Base-by-base conservation (phyloP, 805 yeast genomes). In the Yamadazyma scolyti region DNA sequence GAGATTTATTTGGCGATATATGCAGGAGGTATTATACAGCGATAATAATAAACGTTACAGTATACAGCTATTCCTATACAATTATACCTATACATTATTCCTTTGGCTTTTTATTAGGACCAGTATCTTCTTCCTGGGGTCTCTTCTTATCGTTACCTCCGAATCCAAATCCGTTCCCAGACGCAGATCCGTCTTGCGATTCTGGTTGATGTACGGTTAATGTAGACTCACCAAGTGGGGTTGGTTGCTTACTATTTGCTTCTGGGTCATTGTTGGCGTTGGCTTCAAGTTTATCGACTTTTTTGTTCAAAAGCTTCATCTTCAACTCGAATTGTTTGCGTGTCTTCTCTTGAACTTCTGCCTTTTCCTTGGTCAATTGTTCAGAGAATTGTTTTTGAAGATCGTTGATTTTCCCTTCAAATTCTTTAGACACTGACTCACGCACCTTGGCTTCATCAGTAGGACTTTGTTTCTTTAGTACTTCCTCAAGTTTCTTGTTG, bases 281-380 rank as follows among this genome's bases (percentile, higher is more conserved):
- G 20, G 3, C 17, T 37, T 72, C 77, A 17, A 73, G 59, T 30
- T 68, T 68, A 25, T 71, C 77, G n/a, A 74, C 57, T 50, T 72
- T 77, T 40, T 65, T 64, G 43, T 68, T 71, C 43, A 76, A 59
- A 52, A 81, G 69, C 36, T 68, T 72, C 34, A 70, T 67, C 43
- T 77, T 72, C 52, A 82, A 70, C 37, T 73, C 81, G 28, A 68
- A 70, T 46, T 77, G 78, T 48, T 76, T 73, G 29, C 73, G 72
- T 25, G 75, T 70, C 16, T 73, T 71, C 31, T 63, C 60, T 28
- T 73, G 58, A 3, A 72, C 67, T 27, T 65, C 71, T 19, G 61
- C 66, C 31, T 53, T 56, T 25, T 51, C 59, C 14, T 40, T 39
- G 13, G 42, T 42, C 21, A 50, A 31, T 26, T 40, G 38, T 16